These are phyloP conservation scores for Torulaspora quercuum DNA, from an alignment of 805 yeast species.

Conservation along the genomic window DNA sequence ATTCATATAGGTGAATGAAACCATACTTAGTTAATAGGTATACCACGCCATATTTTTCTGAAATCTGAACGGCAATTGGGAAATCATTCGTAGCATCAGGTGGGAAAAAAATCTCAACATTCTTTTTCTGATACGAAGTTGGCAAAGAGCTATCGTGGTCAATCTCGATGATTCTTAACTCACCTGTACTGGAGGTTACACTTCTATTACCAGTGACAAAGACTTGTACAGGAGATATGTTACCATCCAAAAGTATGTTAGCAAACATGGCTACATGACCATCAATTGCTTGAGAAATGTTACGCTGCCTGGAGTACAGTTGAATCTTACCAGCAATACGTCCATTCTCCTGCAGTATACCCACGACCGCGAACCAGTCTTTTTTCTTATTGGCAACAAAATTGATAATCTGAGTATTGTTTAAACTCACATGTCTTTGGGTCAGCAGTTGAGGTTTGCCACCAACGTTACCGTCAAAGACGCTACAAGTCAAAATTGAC, in stretches of 20 bases:
- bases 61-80: conserved; percentile 88
- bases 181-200: conserved; percentile 70
- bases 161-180: conserved; percentile 89
- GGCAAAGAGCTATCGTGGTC: conserved; percentile 88
- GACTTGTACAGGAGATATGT: conserved; percentile 69
- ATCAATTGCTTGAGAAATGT: conserved; percentile 93
- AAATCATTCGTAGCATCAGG: conserved; percentile 94
- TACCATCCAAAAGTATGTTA: conserved; percentile 66
- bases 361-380: conserved; percentile 93
- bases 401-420: conserved; percentile 84
- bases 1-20: conserved; percentile 90
- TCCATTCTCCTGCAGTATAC: conserved; percentile 91
- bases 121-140: conserved; percentile 72
- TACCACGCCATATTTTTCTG: conserved; percentile 79
- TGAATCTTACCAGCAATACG: conserved; percentile 96
- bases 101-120: conserved; percentile 92
- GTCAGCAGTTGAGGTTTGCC: conserved; percentile 79
- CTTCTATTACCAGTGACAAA: conserved; percentile 91
- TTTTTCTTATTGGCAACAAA: conserved; percentile 74
- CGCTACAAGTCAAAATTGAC: conserved; percentile 73
- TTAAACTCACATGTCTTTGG: conserved; percentile 75
- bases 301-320: conserved; percentile 80
- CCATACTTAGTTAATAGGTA: conserved; percentile 94
- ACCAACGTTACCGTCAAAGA: conserved; percentile 73
- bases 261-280: conserved; percentile 97